Conservation (phyloP, 2,329 filamentous ascomycete species). For the Alternaria triticina region DNA sequence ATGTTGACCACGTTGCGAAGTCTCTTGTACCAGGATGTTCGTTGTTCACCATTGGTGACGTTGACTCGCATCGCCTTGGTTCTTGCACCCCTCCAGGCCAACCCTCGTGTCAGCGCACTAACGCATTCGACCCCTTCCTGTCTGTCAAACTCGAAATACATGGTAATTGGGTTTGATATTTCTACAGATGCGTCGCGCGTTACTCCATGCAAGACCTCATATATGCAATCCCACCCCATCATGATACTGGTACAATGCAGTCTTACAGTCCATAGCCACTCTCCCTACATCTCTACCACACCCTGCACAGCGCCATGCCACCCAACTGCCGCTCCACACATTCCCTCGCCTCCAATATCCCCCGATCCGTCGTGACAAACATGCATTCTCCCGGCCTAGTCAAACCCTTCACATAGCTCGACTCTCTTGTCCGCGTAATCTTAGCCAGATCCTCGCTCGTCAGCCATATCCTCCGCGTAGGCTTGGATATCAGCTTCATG, state of each 20-base stretch:
- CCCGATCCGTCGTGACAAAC: constrained; percentile 77
- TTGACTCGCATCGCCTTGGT: constrained; percentile 2
- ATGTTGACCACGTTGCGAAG: background rate
- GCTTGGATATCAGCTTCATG: constrained; percentile 72
- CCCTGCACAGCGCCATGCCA: constrained; percentile 78
- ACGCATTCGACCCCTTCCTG: background rate
- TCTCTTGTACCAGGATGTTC: background rate
- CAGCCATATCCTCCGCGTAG: constrained; percentile 74
- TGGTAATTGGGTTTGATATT: constrained; percentile 5
- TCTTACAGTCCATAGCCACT: constrained; percentile 8
- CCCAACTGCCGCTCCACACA: constrained; percentile 81
- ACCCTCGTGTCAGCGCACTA: background rate
- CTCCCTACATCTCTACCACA: constrained; percentile 47
- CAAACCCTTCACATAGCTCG: constrained; percentile 72
- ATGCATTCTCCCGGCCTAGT: constrained; percentile 80
- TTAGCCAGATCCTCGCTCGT: constrained; percentile 66
- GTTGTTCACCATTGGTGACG: background rate
- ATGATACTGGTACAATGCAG: constrained; percentile 7
- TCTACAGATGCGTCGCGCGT: constrained; percentile 9
- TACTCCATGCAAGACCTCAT: background rate
- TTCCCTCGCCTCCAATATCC: constrained; percentile 81
- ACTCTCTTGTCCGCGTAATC: constrained; percentile 72
- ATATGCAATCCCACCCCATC: background rate
- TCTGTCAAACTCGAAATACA: background rate
- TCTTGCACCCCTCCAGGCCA: background rate